Conservation (phyloP, 495 filamentous ascomycete genomes). For the Lasiosphaeria miniovina region DNA sequence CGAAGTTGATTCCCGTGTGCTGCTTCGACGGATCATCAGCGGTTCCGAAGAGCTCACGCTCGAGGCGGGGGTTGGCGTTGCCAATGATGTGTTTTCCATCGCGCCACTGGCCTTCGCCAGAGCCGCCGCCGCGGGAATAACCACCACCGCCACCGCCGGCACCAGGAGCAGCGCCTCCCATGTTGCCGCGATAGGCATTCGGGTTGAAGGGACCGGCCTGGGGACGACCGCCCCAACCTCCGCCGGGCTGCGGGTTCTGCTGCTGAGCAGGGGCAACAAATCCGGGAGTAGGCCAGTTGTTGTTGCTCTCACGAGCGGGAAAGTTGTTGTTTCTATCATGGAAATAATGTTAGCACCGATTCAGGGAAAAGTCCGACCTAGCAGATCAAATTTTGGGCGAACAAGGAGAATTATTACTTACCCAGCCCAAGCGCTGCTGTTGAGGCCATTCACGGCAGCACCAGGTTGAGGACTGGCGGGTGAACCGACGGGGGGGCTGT, state of each 20-base stretch:
- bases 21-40: constrained; percentile 92
- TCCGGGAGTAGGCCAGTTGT: constrained; percentile 26
- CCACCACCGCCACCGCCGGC: constrained; percentile 48
- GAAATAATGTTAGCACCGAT: constrained; percentile 20
- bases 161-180: constrained; percentile 56
- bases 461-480: constrained; percentile 32
- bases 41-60: constrained; percentile 93
- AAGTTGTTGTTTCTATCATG: constrained; percentile 40
- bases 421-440: constrained; percentile 63
- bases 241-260: constrained; percentile 14
- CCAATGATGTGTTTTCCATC: constrained; percentile 96
- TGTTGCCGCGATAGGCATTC: constrained; percentile 62
- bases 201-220: constrained; percentile 42
- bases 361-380: background rate
- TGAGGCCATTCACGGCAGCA: constrained; percentile 43
- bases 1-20: constrained; percentile 97
- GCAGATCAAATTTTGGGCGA: too few relatives aligned
- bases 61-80: constrained; percentile 77
- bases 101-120: constrained; percentile 91
- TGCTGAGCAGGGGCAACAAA: constrained; percentile 26
- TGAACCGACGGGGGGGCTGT: constrained; percentile 19
- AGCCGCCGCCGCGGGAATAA: constrained; percentile 61
- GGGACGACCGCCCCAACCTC: constrained; percentile 16
- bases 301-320: constrained; percentile 33
- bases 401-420: constrained; percentile 36